These are phyloP conservation scores for Calocera cornea DNA, from an alignment of 768 basidiomycete genomes.

Conservation along the genomic window DNA sequence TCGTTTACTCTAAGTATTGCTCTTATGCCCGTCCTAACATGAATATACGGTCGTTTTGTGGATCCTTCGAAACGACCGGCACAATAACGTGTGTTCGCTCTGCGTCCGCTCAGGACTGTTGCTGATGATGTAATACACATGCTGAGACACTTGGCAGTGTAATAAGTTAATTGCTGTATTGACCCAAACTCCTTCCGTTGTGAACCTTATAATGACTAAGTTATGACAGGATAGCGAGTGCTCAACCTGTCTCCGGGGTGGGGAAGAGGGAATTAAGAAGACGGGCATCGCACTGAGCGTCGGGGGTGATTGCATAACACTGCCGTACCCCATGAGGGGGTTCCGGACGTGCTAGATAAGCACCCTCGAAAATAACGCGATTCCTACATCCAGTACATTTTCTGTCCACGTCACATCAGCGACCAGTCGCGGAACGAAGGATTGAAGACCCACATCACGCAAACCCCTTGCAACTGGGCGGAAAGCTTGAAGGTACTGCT, in stretches of 20 bases:
- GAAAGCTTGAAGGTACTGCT: neutral
- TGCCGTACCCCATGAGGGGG: neutral
- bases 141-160: too few relatives aligned
- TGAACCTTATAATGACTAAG: too few relatives aligned
- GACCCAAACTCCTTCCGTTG: too few relatives aligned
- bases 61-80: too few relatives aligned
- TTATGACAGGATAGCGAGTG: neutral
- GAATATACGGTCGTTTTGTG: neutral
- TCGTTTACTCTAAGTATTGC: neutral
- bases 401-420: neutral
- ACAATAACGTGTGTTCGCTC: too few relatives aligned
- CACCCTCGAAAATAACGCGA: neutral
- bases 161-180: too few relatives aligned
- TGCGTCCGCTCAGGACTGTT: too few relatives aligned
- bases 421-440: neutral
- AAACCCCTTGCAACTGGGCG: neutral
- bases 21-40: neutral
- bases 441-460: neutral
- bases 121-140: too few relatives aligned
- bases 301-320: neutral
- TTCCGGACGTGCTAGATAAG: neutral
- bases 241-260: neutral
- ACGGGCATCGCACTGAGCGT: neutral
- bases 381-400: neutral
- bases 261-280: neutral